Percentiles rank a stretch among this genome's conserved stretches.
phyloP scores from a whole-genome alignment of 2,329 filamentous ascomycete species.

The Ascochyta fabae region DNA sequence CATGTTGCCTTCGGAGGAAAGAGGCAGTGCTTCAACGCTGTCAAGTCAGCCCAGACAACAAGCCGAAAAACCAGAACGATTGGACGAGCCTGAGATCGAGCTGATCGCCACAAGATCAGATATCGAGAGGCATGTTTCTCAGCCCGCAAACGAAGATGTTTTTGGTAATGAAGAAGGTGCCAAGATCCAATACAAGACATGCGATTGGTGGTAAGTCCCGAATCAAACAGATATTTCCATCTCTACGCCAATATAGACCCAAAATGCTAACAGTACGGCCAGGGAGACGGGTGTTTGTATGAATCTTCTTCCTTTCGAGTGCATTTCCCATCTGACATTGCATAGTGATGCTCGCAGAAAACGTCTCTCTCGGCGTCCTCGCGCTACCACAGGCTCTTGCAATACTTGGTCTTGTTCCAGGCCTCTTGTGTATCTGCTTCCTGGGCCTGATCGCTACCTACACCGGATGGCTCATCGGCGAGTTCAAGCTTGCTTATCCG shows the following conservation, averaged over 20 bases:
- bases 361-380: constrained; percentile 63
- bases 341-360: constrained; percentile 65
- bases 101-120: constrained; percentile 9
- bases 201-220: constrained; percentile 55
- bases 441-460: constrained; percentile 65
- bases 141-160: constrained; percentile 10
- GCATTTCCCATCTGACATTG: not conserved
- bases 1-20: not conserved
- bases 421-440: constrained; percentile 60
- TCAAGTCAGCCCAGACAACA: not conserved
- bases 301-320: not conserved
- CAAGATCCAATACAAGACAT: constrained; percentile 59
- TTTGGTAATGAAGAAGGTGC: constrained; percentile 42
- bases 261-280: not conserved
- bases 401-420: constrained; percentile 60
- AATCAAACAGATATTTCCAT: not conserved
- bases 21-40: not conserved
- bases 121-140: constrained; percentile 18
- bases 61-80: not conserved
- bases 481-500: constrained; percentile 64
- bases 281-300: constrained; percentile 54
- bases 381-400: constrained; percentile 62
- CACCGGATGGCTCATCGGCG: constrained; percentile 66
- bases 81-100: not conserved
- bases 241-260: not conserved